A percentile compares a stretch with the other conserved stretches of the same genome.
These are phyloP conservation scores for Aureobasidium sp. DNA, from an alignment of 2,329 filamentous ascomycete genomes.

Conservation along the genomic window DNA sequence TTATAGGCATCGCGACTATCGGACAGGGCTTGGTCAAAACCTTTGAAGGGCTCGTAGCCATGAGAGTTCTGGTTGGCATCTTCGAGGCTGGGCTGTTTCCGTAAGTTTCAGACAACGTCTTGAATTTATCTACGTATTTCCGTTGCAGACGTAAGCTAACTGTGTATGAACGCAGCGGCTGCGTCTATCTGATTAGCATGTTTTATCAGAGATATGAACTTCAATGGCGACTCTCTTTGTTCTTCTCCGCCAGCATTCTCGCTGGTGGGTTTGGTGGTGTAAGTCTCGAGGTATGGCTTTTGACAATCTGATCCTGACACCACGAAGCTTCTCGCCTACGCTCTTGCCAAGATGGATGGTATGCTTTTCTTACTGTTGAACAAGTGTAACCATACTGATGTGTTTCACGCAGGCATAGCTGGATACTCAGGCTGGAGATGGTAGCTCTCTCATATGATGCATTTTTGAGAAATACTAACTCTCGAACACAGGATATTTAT, in stretches of 20 bases:
- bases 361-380: neutral
- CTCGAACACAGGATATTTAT: conserved; percentile 19
- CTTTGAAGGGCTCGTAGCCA: conserved; percentile 24
- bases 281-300: neutral
- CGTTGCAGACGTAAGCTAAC: no score
- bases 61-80: conserved; percentile 27
- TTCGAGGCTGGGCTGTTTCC: conserved; percentile 31
- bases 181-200: conserved; percentile 28
- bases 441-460: conserved; percentile 15
- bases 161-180: conserved; percentile 15
- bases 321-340: conserved; percentile 21
- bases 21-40: conserved; percentile 27
- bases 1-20: conserved; percentile 27
- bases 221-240: conserved; percentile 17
- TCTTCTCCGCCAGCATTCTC: conserved; percentile 26
- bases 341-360: conserved; percentile 24
- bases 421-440: conserved; percentile 26
- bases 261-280: conserved; percentile 2
- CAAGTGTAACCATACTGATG: neutral
- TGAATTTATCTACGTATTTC: conserved; percentile 18
- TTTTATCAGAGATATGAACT: conserved; percentile 36
- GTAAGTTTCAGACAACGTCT: conserved; percentile 31
- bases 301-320: neutral
- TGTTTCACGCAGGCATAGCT: conserved; percentile 5
- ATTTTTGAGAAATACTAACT: neutral